Evolutionary conservation across 2,329 filamentous ascomycete species (phyloP).

Genomic region (Xylariales sp.): DNA sequence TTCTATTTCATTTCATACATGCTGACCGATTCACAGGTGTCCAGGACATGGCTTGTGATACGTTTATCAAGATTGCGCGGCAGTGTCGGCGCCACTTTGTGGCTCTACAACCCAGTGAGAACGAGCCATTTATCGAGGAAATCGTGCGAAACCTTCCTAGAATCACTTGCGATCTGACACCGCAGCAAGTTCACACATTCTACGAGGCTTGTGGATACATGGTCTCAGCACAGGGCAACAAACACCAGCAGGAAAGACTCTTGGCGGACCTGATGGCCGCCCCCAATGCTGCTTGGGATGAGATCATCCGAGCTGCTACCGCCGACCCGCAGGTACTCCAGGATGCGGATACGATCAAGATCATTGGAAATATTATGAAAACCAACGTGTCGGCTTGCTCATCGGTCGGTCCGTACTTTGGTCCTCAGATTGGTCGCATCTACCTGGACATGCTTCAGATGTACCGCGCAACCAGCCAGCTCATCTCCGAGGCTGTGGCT

Average conservation of each 20-base stretch:
- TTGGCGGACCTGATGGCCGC: conserved; percentile 90
- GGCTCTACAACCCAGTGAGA: conserved; percentile 88
- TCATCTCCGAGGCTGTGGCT: conserved; percentile 90
- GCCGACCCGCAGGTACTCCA: conserved; percentile 82
- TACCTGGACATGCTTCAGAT: conserved; percentile 99
- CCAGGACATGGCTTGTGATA: conserved; percentile 99
- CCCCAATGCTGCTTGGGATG: conserved; percentile 92
- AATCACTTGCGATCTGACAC: conserved; percentile 91
- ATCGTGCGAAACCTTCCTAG: conserved; percentile 94
- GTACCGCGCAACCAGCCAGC: conserved; percentile 94
- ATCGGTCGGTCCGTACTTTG: conserved; percentile 95
- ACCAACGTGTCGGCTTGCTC: conserved; percentile 98
- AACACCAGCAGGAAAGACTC: conserved; percentile 85
- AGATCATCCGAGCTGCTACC: conserved; percentile 85
- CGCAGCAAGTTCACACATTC: conserved; percentile 97
- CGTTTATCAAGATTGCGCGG: conserved; percentile 98
- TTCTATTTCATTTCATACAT: background rate
- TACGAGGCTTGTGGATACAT: conserved; percentile 99
- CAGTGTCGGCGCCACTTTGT: conserved; percentile 98
- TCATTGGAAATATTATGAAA: conserved; percentile 99
- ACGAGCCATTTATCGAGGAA: conserved; percentile 95
- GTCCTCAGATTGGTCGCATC: conserved; percentile 94
- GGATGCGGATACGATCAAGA: conserved; percentile 92
- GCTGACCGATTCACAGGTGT: conserved; percentile 57
- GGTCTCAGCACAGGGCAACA: conserved; percentile 96